These are phyloP conservation scores for Boletellus sp. DNA, from an alignment of 1,284 basidiomycete species.

Conservation along the genomic window DNA sequence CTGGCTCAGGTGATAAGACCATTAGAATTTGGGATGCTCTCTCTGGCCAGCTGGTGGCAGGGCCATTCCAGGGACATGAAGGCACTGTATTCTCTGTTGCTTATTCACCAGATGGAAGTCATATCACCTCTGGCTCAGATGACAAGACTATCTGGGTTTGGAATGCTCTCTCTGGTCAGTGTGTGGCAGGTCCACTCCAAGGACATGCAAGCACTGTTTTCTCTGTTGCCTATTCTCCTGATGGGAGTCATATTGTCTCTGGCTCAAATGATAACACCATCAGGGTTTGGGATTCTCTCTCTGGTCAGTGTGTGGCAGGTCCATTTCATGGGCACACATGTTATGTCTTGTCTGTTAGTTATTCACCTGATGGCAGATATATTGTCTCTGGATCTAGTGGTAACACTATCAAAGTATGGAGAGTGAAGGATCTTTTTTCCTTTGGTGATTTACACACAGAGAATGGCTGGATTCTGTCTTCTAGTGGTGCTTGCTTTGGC, in stretches of 20 bases:
- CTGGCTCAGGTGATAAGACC: constrained; percentile 11
- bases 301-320: constrained; percentile 17
- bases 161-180: constrained; percentile 8
- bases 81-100: constrained; percentile 8
- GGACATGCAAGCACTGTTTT: constrained; percentile 8
- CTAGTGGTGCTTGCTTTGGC: too few species aligned
- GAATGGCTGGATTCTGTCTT: too few species aligned
- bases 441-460: too few species aligned
- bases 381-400: constrained; percentile 1
- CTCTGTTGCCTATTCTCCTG: constrained; percentile 17
- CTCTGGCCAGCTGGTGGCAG: constrained; percentile 5
- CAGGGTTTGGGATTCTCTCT: constrained; percentile 16
- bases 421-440: too few species aligned
- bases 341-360: constrained; percentile 9
- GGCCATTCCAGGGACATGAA: constrained; percentile 5
- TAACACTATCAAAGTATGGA: too few species aligned
- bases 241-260: constrained; percentile 14
- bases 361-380: constrained; percentile 18
- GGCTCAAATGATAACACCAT: constrained; percentile 18
- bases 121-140: constrained; percentile 10
- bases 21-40: constrained; percentile 11
- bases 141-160: constrained; percentile 16
- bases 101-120: constrained; percentile 15
- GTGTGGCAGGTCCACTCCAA: constrained; percentile 15
- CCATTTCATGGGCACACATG: constrained; percentile 14